phyloP scores from a whole-genome alignment of 2,329 filamentous ascomycete species.

The Elsinoe perseae region DNA sequence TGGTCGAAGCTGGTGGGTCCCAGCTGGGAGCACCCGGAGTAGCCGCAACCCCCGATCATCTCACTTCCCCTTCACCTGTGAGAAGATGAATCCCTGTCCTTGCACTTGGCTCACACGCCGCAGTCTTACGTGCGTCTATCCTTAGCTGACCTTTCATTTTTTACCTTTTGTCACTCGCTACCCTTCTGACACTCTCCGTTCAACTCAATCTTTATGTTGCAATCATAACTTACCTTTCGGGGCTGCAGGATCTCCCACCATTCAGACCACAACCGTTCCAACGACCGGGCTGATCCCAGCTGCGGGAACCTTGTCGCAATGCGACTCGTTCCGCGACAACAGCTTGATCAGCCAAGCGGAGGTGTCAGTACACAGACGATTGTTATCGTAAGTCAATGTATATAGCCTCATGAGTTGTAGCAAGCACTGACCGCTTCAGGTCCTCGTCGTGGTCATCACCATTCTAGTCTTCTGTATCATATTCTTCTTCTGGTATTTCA shows the following conservation, averaged over 20 bases:
- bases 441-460: slow-evolving; percentile 17
- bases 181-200: neutral
- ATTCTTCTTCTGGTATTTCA: slow-evolving; percentile 15
- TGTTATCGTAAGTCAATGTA: slow-evolving; percentile 9
- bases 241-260: slow-evolving; percentile 11
- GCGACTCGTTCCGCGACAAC: slow-evolving; percentile 13
- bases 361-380: slow-evolving; percentile 12
- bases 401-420: neutral
- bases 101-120: neutral
- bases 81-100: neutral
- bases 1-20: neutral
- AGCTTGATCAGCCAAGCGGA: neutral
- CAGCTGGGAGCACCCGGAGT: neutral
- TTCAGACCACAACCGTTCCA: neutral
- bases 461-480: slow-evolving; percentile 17
- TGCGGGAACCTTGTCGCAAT: slow-evolving; percentile 12
- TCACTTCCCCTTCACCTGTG: neutral
- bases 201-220: slow-evolving; percentile 9
- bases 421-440: slow-evolving; percentile 5
- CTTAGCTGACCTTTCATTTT: neutral
- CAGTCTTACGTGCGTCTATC: neutral
- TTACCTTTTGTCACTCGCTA: slow-evolving; percentile 2
- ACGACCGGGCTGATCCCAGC: slow-evolving; percentile 13
- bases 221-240: slow-evolving; percentile 6
- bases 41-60: neutral